Base-by-base conservation (phyloP, 768 basidiomycete genomes). In the Phlegmacium glaucopus region DNA sequence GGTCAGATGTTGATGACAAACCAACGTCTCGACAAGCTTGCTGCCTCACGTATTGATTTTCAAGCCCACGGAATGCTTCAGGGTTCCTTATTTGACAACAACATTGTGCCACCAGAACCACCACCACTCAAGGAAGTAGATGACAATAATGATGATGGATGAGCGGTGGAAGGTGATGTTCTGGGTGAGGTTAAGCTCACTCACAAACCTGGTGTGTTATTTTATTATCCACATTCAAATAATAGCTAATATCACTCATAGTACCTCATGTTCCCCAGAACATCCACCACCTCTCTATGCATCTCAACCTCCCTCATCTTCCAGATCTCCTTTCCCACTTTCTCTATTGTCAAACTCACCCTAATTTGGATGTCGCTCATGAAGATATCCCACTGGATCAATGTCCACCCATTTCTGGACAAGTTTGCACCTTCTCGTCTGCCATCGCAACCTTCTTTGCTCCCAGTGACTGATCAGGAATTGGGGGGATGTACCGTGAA, bases 1-100 rank as follows among this genome's bases (percentile, higher is more conserved):
- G 37, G 34, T 1, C 66, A 66, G 48, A 68, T 67, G 64, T 54
- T 68, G 8, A 28, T 39, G 4, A 62, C 54, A 4, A 62, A 53
- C 34, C 45, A 43, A 10, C 44, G 51, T 11, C 40, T 58, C 2
- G 59, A 63, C 32, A 65, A 67, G 46, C 50, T 68, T 1, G 46
- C 49, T 4, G 34, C 44, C 35, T n/a, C n/a, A n/a, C 48, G 17
- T 15, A 27, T 13, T 12, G 22, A 12, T 5, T 49, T 49, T 27
- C 4, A 1, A 4, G 4, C 13, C 13, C 9, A 34, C 9, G 57
- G 57, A 1, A 45, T 56, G 50, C 13, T 59, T n/a, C 13, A n/a
- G 6, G 59, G n/a, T n/a, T n/a, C n/a, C n/a, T n/a, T n/a, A n/a
- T n/a, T n/a, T n/a, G 53, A 17, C 54, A 48, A 4, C 53, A 25